Evolutionary conservation across 2,329 filamentous ascomycete species (phyloP), one percentile per base, ranked within the genome.

Genomic region (Exophiala spinifera): DNA sequence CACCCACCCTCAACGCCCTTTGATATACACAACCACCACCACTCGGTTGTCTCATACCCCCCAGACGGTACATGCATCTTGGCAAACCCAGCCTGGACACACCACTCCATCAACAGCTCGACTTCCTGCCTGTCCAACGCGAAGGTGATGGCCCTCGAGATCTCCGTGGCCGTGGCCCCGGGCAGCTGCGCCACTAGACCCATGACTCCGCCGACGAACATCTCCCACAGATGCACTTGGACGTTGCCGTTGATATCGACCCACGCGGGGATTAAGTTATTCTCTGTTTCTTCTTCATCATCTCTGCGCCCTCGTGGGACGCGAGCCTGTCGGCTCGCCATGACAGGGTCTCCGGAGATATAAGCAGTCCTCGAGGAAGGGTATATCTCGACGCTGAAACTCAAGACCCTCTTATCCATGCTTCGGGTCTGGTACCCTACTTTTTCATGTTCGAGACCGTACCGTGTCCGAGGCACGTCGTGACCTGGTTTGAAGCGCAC

Each of bases 171-270:
- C 8, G 61, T 67, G 19, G 73, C 61, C 0, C 76, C 75, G 4
- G 75, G 72, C 4, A 76, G 64, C 10, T 70, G 63, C 7, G 70
- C 69, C 13, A 78, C 54, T n/a, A 71, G 65, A 1, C 74, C 71
- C 3, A 78, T 52, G 3, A 76, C 68, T 3, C 72, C 70, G 1
- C 67, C 69, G 11, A 75, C 55, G 10, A 70, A 69, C 46, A 70
- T 64, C 10, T 75, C 69, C 77, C 77, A 79, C 17, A 71, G 60
- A 5, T 63, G 43, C 11, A 62, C 57, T 3, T 70, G 63, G 11
- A 73, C 59, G 13, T 69, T 63, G 1, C 70, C 71, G 50, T 78
- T 73, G 46, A 79, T 75, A 59, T 78, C 76, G 49, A 73, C 68
- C 77, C 77, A 79, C 13, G 77, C 49, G 0, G 77, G 77, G 19